Evolutionary conservation across 352 stramenopile species (phyloP).

Genomic region (Phytophthora podocarpi): DNA sequence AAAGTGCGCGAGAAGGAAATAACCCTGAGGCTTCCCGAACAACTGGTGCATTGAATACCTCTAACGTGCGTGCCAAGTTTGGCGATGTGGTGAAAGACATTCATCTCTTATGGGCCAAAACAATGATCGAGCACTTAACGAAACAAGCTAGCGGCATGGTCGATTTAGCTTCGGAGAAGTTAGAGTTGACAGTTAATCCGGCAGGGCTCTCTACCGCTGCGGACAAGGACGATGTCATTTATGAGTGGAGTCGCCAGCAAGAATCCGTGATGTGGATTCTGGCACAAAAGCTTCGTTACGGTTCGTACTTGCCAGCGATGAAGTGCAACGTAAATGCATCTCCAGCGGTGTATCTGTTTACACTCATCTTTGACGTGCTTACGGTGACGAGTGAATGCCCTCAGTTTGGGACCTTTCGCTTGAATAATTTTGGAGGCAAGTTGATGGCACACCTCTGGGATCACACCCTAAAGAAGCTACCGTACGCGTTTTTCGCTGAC

Average conservation of each 20-base stretch:
- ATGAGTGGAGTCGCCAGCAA: slow-evolving; percentile 37
- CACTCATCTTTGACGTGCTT: slow-evolving; percentile 56
- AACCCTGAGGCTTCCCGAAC: background rate
- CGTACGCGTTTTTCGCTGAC: slow-evolving; percentile 64
- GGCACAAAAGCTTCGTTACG: slow-evolving; percentile 24
- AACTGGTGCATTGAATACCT: slow-evolving; percentile 12
- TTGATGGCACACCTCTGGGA: slow-evolving; percentile 54
- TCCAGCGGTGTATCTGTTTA: slow-evolving; percentile 56
- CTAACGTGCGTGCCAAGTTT: slow-evolving; percentile 27
- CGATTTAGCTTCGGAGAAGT: slow-evolving; percentile 6
- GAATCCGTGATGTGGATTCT: slow-evolving; percentile 34
- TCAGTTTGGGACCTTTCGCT: slow-evolving; percentile 39
- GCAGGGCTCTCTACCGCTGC: slow-evolving; percentile 19
- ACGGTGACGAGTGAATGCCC: slow-evolving; percentile 22
- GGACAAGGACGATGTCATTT: slow-evolving; percentile 33
- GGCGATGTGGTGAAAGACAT: slow-evolving; percentile 34
- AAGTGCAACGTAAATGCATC: slow-evolving; percentile 31
- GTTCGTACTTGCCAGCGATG: slow-evolving; percentile 26
- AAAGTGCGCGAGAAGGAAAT: slow-evolving; percentile 12
- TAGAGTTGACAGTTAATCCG: slow-evolving; percentile 33
- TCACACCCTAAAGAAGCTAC: slow-evolving; percentile 49
- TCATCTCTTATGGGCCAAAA: slow-evolving; percentile 40
- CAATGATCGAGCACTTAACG: slow-evolving; percentile 19
- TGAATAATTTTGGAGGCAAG: slow-evolving; percentile 52
- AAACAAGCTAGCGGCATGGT: slow-evolving; percentile 13